Evolutionary conservation across 2,329 filamentous ascomycete species (phyloP).

Genomic region (Penicillium paneum): DNA sequence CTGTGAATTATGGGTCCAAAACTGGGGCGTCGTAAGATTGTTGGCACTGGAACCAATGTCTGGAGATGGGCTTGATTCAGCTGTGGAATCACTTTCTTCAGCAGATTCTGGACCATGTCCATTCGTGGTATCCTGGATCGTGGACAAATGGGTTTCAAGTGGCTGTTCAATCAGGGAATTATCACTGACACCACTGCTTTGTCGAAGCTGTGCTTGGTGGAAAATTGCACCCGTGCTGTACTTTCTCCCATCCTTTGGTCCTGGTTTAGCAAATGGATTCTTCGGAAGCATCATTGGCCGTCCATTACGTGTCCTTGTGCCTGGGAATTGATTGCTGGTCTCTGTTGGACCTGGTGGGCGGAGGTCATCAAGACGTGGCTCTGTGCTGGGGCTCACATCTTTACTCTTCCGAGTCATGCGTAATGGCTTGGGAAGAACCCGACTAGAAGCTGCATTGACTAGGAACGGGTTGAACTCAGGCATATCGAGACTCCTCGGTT

Average conservation of each 20-base stretch:
- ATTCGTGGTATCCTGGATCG: neutral
- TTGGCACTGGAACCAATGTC: neutral
- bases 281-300: neutral
- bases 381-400: neutral
- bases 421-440: neutral
- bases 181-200: neutral
- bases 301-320: neutral
- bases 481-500: too few species aligned
- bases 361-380: neutral
- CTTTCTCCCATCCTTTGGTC: neutral
- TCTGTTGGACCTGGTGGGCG: neutral
- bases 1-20: slow-evolving; percentile 42
- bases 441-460: neutral
- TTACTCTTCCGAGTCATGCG: neutral
- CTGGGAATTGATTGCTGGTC: neutral
- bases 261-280: neutral
- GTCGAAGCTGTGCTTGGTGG: neutral
- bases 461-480: too few species aligned
- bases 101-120: neutral
- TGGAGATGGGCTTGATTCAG: neutral
- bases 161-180: neutral
- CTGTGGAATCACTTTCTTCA: neutral
- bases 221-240: slow-evolving; percentile 4
- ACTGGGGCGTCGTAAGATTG: slow-evolving; percentile 14
- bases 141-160: neutral